Conservation (phyloP, 164 flowering plant genomes). For the Nymphaea colorata region DNA sequence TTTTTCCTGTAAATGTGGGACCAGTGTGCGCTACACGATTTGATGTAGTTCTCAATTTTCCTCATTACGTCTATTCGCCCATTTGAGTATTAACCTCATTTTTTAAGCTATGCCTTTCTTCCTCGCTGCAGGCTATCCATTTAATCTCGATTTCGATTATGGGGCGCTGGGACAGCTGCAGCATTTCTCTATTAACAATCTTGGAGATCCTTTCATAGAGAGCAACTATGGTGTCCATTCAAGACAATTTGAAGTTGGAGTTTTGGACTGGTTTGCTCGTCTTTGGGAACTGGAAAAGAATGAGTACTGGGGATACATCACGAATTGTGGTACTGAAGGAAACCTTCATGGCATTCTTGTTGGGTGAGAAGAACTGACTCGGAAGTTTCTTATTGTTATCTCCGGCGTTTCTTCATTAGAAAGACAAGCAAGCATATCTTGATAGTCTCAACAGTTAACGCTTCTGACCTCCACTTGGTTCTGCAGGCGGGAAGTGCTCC, state of each 20-base stretch:
- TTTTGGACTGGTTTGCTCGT: constrained; percentile 98
- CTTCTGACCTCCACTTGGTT: not conserved
- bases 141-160: constrained; percentile 93
- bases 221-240: constrained; percentile 99
- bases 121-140: constrained; percentile 66
- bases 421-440: no score
- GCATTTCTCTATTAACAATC: constrained; percentile 92
- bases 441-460: no score
- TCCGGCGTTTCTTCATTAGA: no score
- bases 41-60: no score
- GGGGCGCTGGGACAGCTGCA: constrained; percentile 88
- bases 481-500: constrained; percentile 83
- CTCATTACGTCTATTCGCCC: no score
- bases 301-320: constrained; percentile 99
- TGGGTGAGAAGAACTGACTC: constrained; percentile 41
- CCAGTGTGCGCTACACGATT: no score
- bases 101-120: no score
- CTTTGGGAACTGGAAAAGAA: constrained; percentile 87
- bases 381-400: no score
- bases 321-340: constrained; percentile 98
- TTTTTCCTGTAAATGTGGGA: no score
- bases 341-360: constrained; percentile 95
- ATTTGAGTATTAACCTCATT: no score
- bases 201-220: constrained; percentile 97
- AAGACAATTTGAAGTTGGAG: constrained; percentile 96